Percentiles rank a stretch among this genome's conserved stretches.
Evolutionary conservation across 129 eudicot species (phyloP).

Genomic region (Rutidosis leptorrhynchoides): DNA sequence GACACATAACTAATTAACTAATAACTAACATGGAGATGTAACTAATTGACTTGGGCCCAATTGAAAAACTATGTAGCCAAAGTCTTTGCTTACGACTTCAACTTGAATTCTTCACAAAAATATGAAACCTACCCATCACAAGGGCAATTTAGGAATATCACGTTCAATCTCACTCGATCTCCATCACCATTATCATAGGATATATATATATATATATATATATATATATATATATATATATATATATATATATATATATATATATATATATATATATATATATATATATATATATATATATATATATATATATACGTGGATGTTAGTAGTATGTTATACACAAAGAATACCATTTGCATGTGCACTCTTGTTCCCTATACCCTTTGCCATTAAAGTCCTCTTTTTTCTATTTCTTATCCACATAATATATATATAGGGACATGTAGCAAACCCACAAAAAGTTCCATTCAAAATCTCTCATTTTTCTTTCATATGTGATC

Average conservation of each 20-base stretch:
- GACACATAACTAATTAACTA: neutral
- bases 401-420: constrained; percentile 22
- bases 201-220: constrained; percentile 1
- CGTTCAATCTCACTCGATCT: neutral
- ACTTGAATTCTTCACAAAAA: neutral
- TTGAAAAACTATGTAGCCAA: neutral
- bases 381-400: constrained; percentile 40
- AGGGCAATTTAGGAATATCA: constrained; percentile 13
- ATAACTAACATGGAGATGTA: constrained; percentile 6
- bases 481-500: constrained; percentile 27
- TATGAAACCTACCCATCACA: neutral
- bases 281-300: neutral
- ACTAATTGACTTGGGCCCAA: neutral
- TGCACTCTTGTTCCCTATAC: constrained; percentile 42
- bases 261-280: constrained; percentile 12
- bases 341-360: constrained; percentile 49
- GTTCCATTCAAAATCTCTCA: constrained; percentile 23
- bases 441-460: constrained; percentile 29
- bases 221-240: constrained; percentile 4
- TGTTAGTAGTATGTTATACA: constrained; percentile 26
- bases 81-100: neutral
- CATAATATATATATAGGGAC: constrained; percentile 19
- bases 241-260: constrained; percentile 12
- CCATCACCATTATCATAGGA: neutral
- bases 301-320: constrained; percentile 14